Conservation (phyloP, 192 early-diverging fungal species). For the Backusella macrospora region DNA sequence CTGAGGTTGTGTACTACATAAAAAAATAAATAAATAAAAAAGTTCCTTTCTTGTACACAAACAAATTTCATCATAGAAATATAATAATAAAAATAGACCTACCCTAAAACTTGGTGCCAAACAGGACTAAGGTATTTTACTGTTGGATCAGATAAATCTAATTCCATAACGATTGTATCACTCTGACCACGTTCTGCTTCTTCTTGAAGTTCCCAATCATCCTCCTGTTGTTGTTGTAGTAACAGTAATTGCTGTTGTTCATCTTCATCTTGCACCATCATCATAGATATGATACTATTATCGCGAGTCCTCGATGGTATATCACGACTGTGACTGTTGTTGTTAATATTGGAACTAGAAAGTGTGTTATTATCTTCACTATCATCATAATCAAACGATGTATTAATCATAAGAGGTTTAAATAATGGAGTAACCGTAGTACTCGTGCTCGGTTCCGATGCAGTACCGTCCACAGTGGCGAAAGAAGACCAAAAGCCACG, state of each 20-base stretch:
- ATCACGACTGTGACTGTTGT: neutral
- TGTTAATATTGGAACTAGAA: slow-evolving; percentile 1
- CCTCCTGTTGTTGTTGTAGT: slow-evolving; percentile 22
- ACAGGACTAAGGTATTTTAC: slow-evolving; percentile 72
- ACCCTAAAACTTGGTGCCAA: slow-evolving; percentile 71
- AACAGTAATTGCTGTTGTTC: no score
- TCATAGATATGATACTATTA: slow-evolving; percentile 13
- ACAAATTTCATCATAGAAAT: neutral
- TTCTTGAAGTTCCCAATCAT: slow-evolving; percentile 51
- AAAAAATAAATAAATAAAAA: slow-evolving; percentile 10
- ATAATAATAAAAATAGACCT: slow-evolving; percentile 38
- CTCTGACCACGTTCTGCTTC: slow-evolving; percentile 72
- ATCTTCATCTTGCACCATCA: slow-evolving; percentile 6
- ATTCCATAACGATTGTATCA: slow-evolving; percentile 77
- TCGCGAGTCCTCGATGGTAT: neutral
- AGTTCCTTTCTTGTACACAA: neutral
- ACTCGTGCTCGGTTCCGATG: neutral
- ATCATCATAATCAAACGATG: neutral
- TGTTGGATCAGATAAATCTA: slow-evolving; percentile 56
- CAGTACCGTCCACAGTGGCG: neutral
- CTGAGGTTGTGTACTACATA: slow-evolving; percentile 49
- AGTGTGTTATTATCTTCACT: neutral
- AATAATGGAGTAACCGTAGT: neutral
- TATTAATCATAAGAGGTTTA: neutral
- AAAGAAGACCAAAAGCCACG: slow-evolving; percentile 58